Base-by-base conservation (phyloP, 768 basidiomycete genomes). In the Kwoniella dejecticola region DNA sequence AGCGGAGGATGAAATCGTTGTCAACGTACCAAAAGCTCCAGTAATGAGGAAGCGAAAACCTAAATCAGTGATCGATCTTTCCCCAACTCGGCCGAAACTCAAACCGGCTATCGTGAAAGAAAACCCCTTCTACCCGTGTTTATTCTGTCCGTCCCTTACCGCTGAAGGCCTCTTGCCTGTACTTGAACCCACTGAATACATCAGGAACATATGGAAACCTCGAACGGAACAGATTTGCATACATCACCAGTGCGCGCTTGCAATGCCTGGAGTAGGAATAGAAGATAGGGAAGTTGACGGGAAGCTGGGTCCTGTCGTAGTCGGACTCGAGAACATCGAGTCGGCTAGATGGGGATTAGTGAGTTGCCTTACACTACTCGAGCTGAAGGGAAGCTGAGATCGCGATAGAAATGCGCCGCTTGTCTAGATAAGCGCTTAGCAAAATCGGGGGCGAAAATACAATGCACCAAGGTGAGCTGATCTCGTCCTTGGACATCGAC, bases 281-380 rank as follows among this genome's bases (percentile, higher is more conserved):
- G 85, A 85, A 41, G 74, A 87, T 4, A 84, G 86, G 40, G 78
- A 68, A 24, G 33, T 67, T 3, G 60, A 69, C 12, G 66, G 69
- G 17, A 48, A 31, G 29, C 45, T 52, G n/a, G 38, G 49, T 73
- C 76, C 29, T 60, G 70, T 6, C n/a, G 88, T 96, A 0, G 88
- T 88, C 70, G 94, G 95, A 2, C 89, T 90, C 23, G 89, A 91
- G 71, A 86, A 84, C 7, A 90, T 99, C 66, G 89, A 89, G 11
- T 91, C 87, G 75, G 94, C 90, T 76, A 82, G 96, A 27, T 99
- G 96, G 96, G 88, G 87, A 74, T 72, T 98, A 81, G 94, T 95
- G 71, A 55, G 87, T 81, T 5, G 54, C 3, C 8, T 24, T 2
- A 10, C 40, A 2, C 6, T 4, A 30, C 33, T 7, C 33, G 7